Evolutionary conservation across 2,329 filamentous ascomycete species (phyloP), one percentile per base, ranked within the genome.

Genomic region (Talaromyces atroroseus): DNA sequence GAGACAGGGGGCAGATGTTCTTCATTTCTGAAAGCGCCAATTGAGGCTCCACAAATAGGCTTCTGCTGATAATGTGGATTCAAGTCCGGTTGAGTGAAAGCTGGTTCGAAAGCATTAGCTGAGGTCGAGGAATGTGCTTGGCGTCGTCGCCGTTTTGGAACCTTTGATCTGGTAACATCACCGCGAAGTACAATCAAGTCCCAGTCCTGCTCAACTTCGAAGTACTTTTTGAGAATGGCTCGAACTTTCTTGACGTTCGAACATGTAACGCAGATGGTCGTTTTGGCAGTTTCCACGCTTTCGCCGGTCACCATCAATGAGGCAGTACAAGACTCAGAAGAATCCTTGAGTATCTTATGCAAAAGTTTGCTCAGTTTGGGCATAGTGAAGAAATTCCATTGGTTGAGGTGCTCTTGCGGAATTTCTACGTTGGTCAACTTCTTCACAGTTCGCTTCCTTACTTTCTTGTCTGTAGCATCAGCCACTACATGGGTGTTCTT

Each of bases 1-100:
- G 90, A 95, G 2, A 95, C 92, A 1, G 92, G 90, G 5, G 92
- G 91, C 2, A 96, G 78, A 67, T 96, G 92, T 46, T 89, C 85
- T 61, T 91, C 84, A 57, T 89, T 88, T 51, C 89, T 85, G 78
- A 90, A 96, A 0, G 92, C 92, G 6, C 92, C 92, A 58, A 97
- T 96, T 45, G 91, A 96, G 7, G 92, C 92, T 1, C 92, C 92
- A 63, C 92, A 96, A 0, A 83, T 74, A 0, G 92, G 92, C 21
- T 82, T 81, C 63, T 86, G 79, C 70, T 97, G 92, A 67, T 90
- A 92, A 58, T 84, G 85, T 0, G 85, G 84, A 65, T 95, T 96
- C 63, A 73, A 61, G 51, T 74, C 66, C 32, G 65, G 61, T 47
- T 67, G 66, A 23, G 62, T 59, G 56, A 66, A 66, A 5, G 65